Evolutionary conservation across 2,329 filamentous ascomycete species (phyloP), one percentile per base, ranked within the genome.

Genomic region (Sporothrix phasma): DNA sequence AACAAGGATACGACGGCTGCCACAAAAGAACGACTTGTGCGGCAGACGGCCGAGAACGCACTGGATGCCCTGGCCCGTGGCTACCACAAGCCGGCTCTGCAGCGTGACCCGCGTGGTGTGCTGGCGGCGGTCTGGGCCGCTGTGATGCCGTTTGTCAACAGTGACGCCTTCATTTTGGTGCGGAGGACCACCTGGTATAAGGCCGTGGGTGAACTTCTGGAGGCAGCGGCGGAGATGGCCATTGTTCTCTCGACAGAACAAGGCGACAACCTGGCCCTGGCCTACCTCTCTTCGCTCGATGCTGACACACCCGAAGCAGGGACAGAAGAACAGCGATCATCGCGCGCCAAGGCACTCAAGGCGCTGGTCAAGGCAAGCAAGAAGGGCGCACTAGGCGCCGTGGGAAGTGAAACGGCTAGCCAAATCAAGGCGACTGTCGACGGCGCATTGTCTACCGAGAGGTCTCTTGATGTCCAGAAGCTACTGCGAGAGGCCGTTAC

Each of bases 141-240:
- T 0, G 70, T 84, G 61, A 72, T 70, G 65, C 78, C 74, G 15
- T 80, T 76, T 56, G 70, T 83, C 0, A 65, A 68, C 3, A 74
- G 71, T 62, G 51, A 71, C 0, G 74, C 75, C 45, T 80, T 80
- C 49, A 74, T 73, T 8, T 68, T 70, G 0, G 76, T 83, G 63
- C 77, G 81, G 51, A 75, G 79, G 19, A 77, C 79, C 45, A 75
- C 78, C 1, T 84, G 83, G 80, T 85, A 84, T 69, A 76, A 75
- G 29, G 77, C 77, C 41, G 78, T 79, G 0, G 68, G 69, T 15
- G 80, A 83, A 13, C 64, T 85, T 15, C 74, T 85, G 71, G 71
- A 76, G 3, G 76, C 78, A 2, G 77, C 78, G 0, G 66, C 65
- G 1, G 66, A 69, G 11, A 69, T 71, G 1, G 69, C 68, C 0